These are phyloP conservation scores for Hypericum androsaemum DNA, from an alignment of 345 rosid species.

Conservation along the genomic window DNA sequence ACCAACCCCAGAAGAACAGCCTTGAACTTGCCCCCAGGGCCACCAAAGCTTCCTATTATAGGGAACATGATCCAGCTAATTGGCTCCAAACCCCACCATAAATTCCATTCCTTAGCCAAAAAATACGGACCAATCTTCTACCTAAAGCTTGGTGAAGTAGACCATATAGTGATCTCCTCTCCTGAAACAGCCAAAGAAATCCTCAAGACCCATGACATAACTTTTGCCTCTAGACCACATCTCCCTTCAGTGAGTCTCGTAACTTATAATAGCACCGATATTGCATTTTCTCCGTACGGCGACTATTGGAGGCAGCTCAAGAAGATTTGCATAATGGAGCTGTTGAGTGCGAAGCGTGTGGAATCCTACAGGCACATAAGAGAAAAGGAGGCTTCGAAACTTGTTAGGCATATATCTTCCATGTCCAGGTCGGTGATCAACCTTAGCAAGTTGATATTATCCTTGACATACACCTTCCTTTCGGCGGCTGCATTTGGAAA, in stretches of 20 bases:
- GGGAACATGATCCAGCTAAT: background rate
- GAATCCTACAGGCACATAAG: too few species aligned
- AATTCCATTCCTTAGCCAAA: background rate
- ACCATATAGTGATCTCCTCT: background rate
- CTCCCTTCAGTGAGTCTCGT: background rate
- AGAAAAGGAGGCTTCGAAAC: too few species aligned
- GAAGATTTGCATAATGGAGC: too few species aligned
- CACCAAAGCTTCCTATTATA: background rate
- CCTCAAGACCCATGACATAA: background rate
- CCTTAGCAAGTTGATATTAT: too few species aligned
- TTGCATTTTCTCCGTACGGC: too few species aligned
- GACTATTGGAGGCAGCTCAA: too few species aligned
- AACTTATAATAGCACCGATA: too few species aligned
- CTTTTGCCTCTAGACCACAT: background rate
- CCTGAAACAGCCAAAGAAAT: background rate
- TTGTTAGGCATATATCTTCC: too few species aligned
- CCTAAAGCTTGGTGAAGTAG: background rate
- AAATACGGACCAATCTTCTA: background rate
- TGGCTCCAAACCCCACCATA: background rate
- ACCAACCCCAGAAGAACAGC: too few species aligned
- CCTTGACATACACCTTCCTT: too few species aligned
- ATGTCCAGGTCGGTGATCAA: too few species aligned
- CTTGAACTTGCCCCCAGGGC: background rate
- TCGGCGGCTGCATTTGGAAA: background rate
- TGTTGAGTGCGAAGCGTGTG: too few species aligned